Evolutionary conservation across 495 filamentous ascomycete genomes (phyloP).

Genomic region (Penicillium pancosmium): DNA sequence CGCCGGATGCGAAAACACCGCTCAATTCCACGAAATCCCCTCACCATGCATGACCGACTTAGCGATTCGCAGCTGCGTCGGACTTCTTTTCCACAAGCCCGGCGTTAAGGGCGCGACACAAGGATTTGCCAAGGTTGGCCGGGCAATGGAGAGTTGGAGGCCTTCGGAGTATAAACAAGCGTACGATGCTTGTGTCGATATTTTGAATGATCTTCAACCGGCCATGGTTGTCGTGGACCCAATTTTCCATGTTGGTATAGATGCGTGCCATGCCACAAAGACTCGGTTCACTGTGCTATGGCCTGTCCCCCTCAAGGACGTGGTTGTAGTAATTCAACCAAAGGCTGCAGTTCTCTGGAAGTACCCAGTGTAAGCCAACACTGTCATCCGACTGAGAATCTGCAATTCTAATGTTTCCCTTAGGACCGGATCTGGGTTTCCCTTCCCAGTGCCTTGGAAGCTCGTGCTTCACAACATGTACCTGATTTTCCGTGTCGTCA

Average conservation of each 20-base stretch:
- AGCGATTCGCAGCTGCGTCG: conserved; percentile 39
- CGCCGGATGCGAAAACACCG: conserved; percentile 14
- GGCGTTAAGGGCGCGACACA: conserved; percentile 39
- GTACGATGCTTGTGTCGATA: conserved; percentile 45
- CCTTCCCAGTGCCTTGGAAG: conserved; percentile 48
- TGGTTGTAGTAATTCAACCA: conserved; percentile 42
- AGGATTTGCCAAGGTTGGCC: conserved; percentile 40
- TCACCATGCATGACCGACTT: conserved; percentile 47
- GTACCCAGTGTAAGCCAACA: conserved; percentile 43
- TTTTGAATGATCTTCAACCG: conserved; percentile 44
- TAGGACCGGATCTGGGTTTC: conserved; percentile 49
- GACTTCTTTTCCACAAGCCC: conserved; percentile 37
- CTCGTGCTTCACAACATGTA: conserved; percentile 43
- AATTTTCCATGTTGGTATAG: conserved; percentile 51
- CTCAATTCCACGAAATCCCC: conserved; percentile 45
- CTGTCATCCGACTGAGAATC: neutral
- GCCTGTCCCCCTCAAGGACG: conserved; percentile 44
- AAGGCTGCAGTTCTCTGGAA: conserved; percentile 41
- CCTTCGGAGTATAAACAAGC: conserved; percentile 52
- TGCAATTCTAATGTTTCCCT: conserved; percentile 7
- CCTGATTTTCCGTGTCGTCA: conserved; percentile 22
- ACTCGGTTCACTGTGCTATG: conserved; percentile 34
- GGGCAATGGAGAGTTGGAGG: conserved; percentile 45
- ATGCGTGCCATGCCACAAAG: conserved; percentile 43
- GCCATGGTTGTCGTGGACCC: conserved; percentile 52